Evolutionary conservation across 495 filamentous ascomycete genomes (phyloP).

Genomic region (Extremus antarcticus): DNA sequence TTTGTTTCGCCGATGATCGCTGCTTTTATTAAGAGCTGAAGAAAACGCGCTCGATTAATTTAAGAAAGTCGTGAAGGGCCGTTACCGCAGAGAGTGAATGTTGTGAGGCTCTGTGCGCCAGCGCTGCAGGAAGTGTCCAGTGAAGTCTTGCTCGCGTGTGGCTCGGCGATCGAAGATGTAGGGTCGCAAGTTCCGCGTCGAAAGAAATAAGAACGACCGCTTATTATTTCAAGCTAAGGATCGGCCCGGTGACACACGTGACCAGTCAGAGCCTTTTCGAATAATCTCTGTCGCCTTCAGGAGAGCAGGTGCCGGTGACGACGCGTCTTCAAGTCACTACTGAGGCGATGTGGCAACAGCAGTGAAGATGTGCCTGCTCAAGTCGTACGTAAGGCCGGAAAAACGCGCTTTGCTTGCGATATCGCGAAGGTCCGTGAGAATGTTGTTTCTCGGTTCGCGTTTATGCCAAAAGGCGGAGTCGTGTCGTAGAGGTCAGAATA

Average conservation of each 20-base stretch:
- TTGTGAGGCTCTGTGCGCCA: constrained; percentile 3
- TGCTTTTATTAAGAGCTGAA: background rate
- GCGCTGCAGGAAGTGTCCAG: background rate
- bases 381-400: no score
- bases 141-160: background rate
- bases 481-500: background rate
- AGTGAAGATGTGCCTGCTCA: background rate
- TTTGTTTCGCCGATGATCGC: background rate
- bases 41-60: background rate
- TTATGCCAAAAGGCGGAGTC: background rate
- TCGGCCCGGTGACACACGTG: background rate
- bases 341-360: background rate
- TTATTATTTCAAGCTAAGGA: no score
- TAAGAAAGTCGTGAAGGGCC: background rate
- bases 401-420: background rate
- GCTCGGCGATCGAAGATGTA: constrained; percentile 6
- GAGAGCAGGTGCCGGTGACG: background rate
- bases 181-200: background rate
- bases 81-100: background rate
- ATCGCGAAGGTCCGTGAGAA: background rate
- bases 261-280: background rate
- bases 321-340: background rate
- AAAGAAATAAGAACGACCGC: no score
- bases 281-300: background rate
- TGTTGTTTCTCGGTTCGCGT: background rate